phyloP scores from a whole-genome alignment of 352 stramenopile genomes.

The Plasmopara viticola region DNA sequence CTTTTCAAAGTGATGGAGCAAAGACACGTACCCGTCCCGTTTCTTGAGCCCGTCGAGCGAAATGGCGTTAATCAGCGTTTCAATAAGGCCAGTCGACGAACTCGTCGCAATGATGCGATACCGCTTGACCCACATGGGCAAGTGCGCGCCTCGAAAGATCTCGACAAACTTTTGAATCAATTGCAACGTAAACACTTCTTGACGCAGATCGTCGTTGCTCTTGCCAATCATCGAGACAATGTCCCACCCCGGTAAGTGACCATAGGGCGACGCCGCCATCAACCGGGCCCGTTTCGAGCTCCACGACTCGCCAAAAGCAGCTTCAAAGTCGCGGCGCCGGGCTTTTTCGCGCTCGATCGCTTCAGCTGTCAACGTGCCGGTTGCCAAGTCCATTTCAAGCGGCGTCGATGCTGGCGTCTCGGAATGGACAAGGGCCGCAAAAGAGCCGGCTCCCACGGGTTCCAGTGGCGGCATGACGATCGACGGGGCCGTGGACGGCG shows the following conservation, averaged over 20 bases:
- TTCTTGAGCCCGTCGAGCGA: constrained; percentile 98
- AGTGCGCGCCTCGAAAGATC: constrained; percentile 92
- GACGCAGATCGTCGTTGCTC: constrained; percentile 97
- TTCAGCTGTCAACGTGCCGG: constrained; percentile 58
- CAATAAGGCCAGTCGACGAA: constrained; percentile 94
- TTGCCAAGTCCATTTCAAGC: constrained; percentile 54
- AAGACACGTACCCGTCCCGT: constrained; percentile 89
- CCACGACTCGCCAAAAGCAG: constrained; percentile 95
- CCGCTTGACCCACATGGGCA: constrained; percentile 93
- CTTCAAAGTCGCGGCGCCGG: constrained; percentile 71
- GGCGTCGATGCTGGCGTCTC: constrained; percentile 17
- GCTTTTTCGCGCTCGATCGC: constrained; percentile 78
- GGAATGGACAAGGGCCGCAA: constrained; percentile 1
- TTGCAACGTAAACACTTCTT: constrained; percentile 99
- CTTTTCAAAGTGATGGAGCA: constrained; percentile 94
- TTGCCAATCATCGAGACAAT: constrained; percentile 97
- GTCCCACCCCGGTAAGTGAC: constrained; percentile 88
- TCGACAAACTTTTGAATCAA: constrained; percentile 97
- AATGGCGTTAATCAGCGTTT: constrained; percentile 95
- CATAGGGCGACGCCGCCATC: constrained; percentile 80
- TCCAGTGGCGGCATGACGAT: constrained; percentile 18
- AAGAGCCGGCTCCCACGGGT: constrained; percentile 10
- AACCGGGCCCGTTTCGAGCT: constrained; percentile 90
- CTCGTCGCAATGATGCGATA: constrained; percentile 97
- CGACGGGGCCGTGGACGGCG: constrained; percentile 34